Evolutionary conservation across 148 eudicot genomes (phyloP).

Genomic region (Tetragonia tetragonoides): DNA sequence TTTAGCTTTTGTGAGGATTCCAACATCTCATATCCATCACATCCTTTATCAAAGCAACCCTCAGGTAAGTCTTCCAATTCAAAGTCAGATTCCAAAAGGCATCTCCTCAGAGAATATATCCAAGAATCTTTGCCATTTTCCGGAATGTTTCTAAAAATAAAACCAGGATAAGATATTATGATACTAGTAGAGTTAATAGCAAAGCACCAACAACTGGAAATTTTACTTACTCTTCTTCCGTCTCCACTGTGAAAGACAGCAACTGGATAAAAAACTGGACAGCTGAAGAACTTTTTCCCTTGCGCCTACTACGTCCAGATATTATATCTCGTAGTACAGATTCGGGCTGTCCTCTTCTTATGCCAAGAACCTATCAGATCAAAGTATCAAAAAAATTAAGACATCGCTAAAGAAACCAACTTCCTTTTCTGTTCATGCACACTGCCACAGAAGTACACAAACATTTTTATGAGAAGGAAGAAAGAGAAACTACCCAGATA

Average conservation of each 20-base stretch:
- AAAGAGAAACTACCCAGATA: not conserved
- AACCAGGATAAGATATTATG: slow-evolving; percentile 4
- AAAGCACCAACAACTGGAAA: not conserved
- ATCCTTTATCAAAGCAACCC: slow-evolving; percentile 43
- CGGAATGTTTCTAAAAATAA: slow-evolving; percentile 40
- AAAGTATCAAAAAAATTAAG: not conserved
- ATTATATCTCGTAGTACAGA: slow-evolving; percentile 56
- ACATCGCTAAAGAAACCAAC: not conserved
- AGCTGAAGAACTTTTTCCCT: slow-evolving; percentile 51
- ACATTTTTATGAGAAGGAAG: not conserved
- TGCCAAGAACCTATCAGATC: slow-evolving; percentile 44
- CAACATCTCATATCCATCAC: slow-evolving; percentile 55
- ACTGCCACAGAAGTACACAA: not conserved
- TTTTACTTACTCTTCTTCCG: slow-evolving; percentile 43
- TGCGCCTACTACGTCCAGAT: slow-evolving; percentile 47
- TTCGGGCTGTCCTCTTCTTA: slow-evolving; percentile 73
- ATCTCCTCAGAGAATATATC: slow-evolving; percentile 45
- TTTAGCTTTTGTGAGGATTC: slow-evolving; percentile 63
- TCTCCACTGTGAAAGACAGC: slow-evolving; percentile 48
- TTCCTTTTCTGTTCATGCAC: not conserved
- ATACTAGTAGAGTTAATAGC: not conserved
- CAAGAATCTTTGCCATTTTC: slow-evolving; percentile 48
- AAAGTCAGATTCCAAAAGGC: slow-evolving; percentile 40
- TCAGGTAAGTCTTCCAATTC: slow-evolving; percentile 40
- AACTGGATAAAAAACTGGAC: slow-evolving; percentile 59